phyloP scores from a whole-genome alignment of 106 monocot species.

The Phalaenopsis equestris region DNA sequence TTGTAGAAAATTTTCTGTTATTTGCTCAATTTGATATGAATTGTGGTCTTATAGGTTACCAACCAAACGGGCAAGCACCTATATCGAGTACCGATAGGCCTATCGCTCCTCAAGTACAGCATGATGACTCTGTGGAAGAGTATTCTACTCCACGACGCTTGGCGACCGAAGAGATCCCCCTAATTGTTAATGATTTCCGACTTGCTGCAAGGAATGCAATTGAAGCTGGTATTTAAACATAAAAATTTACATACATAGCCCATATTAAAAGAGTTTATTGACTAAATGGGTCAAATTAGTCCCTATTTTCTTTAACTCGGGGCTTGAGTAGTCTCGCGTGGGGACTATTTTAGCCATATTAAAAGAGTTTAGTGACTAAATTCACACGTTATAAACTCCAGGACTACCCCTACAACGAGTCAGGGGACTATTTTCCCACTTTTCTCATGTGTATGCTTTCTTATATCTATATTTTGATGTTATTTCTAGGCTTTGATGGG shows the following conservation, averaged over 20 bases:
- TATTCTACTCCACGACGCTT: constrained; percentile 8
- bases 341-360: too few relatives aligned
- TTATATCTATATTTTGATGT: background rate
- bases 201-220: background rate
- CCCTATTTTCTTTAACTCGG: too few relatives aligned
- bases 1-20: too few relatives aligned
- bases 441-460: background rate
- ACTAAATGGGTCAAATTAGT: too few relatives aligned
- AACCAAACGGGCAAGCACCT: background rate
- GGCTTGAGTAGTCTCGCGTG: too few relatives aligned
- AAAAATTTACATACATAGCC: too few relatives aligned
- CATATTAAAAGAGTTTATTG: too few relatives aligned
- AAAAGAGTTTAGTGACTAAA: too few relatives aligned
- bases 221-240: too few relatives aligned
- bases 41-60: background rate
- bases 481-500: constrained; percentile 37
- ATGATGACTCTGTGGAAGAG: constrained; percentile 3
- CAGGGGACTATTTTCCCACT: too few relatives aligned
- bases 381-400: too few relatives aligned
- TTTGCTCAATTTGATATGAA: background rate
- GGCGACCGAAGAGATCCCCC: constrained; percentile 8
- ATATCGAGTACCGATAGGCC: constrained; percentile 8
- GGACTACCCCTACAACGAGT: too few relatives aligned
- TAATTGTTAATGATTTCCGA: constrained; percentile 11
- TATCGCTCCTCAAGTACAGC: background rate